Evolutionary conservation across 805 yeast genomes (phyloP).

Genomic region (Kuraishia borneana): DNA sequence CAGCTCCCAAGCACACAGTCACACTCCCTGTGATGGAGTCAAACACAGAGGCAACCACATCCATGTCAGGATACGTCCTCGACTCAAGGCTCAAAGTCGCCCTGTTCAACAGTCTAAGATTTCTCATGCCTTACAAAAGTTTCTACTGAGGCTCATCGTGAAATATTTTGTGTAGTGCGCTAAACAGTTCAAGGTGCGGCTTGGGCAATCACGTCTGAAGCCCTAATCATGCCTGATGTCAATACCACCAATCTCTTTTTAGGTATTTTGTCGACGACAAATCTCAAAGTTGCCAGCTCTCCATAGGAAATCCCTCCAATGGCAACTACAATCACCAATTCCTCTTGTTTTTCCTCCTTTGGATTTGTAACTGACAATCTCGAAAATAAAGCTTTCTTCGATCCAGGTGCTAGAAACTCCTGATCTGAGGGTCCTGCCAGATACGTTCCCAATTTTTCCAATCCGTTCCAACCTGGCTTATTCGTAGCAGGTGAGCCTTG

Average conservation of each 20-base stretch:
- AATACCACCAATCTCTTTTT: slow-evolving; percentile 28
- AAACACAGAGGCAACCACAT: slow-evolving; percentile 43
- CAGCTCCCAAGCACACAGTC: slow-evolving; percentile 48
- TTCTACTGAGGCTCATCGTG: background rate
- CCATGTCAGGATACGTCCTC: slow-evolving; percentile 52
- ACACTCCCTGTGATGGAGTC: slow-evolving; percentile 69
- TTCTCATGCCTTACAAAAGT: slow-evolving; percentile 14
- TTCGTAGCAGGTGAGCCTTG: slow-evolving; percentile 21
- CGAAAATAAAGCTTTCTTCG: slow-evolving; percentile 14
- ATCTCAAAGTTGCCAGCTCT: slow-evolving; percentile 65
- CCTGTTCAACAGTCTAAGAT: slow-evolving; percentile 29
- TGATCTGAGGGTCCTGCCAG: slow-evolving; percentile 25
- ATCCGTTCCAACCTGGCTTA: slow-evolving; percentile 27
- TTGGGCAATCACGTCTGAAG: slow-evolving; percentile 18
- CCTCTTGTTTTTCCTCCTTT: slow-evolving; percentile 8
- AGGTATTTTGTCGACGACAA: slow-evolving; percentile 35
- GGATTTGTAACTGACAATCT: slow-evolving; percentile 5
- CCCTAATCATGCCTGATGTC: slow-evolving; percentile 31
- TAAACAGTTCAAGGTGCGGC: slow-evolving; percentile 1
- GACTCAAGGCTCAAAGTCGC: slow-evolving; percentile 44
- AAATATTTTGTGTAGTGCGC: slow-evolving; percentile 4
- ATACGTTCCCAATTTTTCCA: slow-evolving; percentile 24
- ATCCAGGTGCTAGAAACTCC: slow-evolving; percentile 18
- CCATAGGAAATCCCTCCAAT: slow-evolving; percentile 84
- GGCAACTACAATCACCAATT: slow-evolving; percentile 35